phyloP scores from a whole-genome alignment of 2,329 filamentous ascomycete species.

The Trichoderma sp. region DNA sequence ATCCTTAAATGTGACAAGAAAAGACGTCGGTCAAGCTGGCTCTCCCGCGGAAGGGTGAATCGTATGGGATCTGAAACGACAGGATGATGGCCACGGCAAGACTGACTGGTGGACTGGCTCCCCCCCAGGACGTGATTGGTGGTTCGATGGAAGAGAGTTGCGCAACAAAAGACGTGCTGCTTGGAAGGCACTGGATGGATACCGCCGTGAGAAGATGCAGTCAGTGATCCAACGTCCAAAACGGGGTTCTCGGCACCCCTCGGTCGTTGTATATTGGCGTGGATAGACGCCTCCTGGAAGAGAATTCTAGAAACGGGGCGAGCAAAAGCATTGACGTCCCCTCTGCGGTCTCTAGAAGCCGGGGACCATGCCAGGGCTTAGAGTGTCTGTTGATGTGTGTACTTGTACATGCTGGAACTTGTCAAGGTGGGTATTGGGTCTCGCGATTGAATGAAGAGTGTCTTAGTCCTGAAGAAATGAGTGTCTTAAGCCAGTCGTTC shows the following conservation, averaged over 20 bases:
- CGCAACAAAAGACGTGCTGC: background rate
- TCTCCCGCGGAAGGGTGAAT: too few relatives aligned
- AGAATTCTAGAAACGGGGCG: too few relatives aligned
- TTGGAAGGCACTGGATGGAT: background rate
- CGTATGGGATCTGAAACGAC: conserved; percentile 17
- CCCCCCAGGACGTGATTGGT: too few relatives aligned
- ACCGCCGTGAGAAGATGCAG: background rate
- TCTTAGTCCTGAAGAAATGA: background rate
- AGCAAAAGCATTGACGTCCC: background rate
- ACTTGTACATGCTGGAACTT: too few relatives aligned
- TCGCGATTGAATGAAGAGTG: background rate
- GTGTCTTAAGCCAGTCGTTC: background rate
- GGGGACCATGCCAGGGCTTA: background rate
- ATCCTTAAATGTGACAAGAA: background rate
- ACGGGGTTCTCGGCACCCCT: background rate
- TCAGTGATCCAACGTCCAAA: background rate
- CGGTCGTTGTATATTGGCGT: background rate
- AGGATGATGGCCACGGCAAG: conserved; percentile 1
- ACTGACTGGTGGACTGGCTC: background rate
- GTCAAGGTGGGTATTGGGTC: too few relatives aligned
- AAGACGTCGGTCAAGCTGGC: background rate
- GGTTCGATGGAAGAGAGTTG: too few relatives aligned
- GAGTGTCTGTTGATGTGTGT: background rate
- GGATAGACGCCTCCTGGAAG: background rate
- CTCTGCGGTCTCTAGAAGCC: background rate